A percentile compares a stretch with the other conserved stretches of the same genome.
These are phyloP conservation scores for Isatis lusitanica DNA, from an alignment of 441 rosid genomes.

Conservation along the genomic window DNA sequence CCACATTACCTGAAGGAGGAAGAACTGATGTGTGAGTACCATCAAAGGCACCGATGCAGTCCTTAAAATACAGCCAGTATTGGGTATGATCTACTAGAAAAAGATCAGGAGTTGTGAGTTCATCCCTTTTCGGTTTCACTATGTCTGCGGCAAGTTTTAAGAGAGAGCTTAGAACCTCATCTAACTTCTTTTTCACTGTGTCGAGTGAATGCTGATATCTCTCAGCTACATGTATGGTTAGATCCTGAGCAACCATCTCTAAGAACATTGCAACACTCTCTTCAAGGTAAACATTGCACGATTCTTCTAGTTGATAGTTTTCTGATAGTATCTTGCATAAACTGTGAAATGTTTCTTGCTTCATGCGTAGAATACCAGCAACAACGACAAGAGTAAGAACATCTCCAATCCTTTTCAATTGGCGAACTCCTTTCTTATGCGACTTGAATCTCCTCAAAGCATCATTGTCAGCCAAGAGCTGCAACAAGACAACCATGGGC, in stretches of 20 bases:
- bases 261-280: not conserved
- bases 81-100: not conserved
- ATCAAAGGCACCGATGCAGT: not conserved
- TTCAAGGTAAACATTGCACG: not conserved
- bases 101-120: not conserved
- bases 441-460: conserved; percentile 71
- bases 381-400: conserved; percentile 54
- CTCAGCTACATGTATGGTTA: not conserved
- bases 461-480: conserved; percentile 86
- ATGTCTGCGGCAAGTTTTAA: not conserved
- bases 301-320: too few relatives aligned
- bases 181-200: not conserved
- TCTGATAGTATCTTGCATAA: too few relatives aligned
- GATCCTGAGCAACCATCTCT: conserved; percentile 3
- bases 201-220: not conserved
- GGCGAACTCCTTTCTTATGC: conserved; percentile 56
- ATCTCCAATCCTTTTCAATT: conserved; percentile 47
- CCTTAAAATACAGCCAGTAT: not conserved
- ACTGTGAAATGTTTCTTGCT: not conserved
- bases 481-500: conserved; percentile 9
- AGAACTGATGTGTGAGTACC: not conserved
- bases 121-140: not conserved
- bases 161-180: not conserved
- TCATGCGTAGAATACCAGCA: conserved; percentile 36
- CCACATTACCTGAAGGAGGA: not conserved